phyloP scores from a whole-genome alignment of 352 stramenopile species.

The Pilasporangium apinafurcum region DNA sequence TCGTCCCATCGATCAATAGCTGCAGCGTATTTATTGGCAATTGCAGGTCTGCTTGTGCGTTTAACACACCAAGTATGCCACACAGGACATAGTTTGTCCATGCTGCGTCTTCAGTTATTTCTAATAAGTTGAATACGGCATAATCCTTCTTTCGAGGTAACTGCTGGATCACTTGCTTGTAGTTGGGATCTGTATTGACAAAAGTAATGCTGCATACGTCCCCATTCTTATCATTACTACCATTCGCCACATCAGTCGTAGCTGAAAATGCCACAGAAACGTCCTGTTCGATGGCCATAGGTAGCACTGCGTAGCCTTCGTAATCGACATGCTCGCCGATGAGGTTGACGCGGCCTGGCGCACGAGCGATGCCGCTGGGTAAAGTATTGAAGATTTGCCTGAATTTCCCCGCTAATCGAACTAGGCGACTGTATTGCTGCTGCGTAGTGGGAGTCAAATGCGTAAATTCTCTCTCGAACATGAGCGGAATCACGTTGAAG shows the following conservation, averaged over 20 bases:
- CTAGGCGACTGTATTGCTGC: neutral
- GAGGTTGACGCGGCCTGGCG: constrained; percentile 80
- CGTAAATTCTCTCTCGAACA: neutral
- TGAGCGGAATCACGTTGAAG: neutral
- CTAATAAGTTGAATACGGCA: neutral
- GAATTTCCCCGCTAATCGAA: constrained; percentile 22
- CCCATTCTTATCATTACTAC: neutral
- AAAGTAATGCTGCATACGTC: constrained; percentile 4
- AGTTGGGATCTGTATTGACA: constrained; percentile 8
- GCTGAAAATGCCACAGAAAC: constrained; percentile 43
- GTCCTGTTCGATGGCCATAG: constrained; percentile 68
- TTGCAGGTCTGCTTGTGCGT: constrained; percentile 5
- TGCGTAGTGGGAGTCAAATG: neutral
- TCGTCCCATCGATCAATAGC: constrained; percentile 58
- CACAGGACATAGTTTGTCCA: constrained; percentile 40
- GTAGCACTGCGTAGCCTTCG: constrained; percentile 78
- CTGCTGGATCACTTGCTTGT: constrained; percentile 4
- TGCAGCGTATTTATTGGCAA: constrained; percentile 16
- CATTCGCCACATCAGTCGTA: neutral
- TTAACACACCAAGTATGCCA: constrained; percentile 16
- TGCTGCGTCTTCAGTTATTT: neutral
- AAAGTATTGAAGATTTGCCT: constrained; percentile 11
- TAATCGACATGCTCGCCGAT: constrained; percentile 89
- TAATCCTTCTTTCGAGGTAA: constrained; percentile 3
- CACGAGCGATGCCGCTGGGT: constrained; percentile 30